Conservation (phyloP, 2,329 filamentous ascomycete species). For the Fusarium chaquense region DNA sequence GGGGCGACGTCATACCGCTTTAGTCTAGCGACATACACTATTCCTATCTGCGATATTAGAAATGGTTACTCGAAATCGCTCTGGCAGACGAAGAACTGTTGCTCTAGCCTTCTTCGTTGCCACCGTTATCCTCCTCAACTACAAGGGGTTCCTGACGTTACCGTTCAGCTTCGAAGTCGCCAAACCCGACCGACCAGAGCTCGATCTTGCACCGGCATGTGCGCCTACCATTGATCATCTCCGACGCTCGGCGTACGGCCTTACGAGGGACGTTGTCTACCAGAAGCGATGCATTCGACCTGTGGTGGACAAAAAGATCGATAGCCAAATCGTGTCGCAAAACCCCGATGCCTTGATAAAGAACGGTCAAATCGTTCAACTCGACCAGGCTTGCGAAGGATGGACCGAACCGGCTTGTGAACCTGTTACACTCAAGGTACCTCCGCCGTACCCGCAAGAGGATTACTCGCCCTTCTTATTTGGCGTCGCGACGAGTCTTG, state of each 20-base stretch:
- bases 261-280: conserved; percentile 59
- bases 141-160: conserved; percentile 30
- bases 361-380: conserved; percentile 48
- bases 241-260: conserved; percentile 46
- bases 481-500: conserved; percentile 66
- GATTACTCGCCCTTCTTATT: conserved; percentile 67
- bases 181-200: conserved; percentile 38
- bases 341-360: conserved; percentile 55
- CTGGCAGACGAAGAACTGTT: conserved; percentile 34
- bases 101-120: conserved; percentile 18
- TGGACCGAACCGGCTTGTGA: conserved; percentile 51
- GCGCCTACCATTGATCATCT: conserved; percentile 49
- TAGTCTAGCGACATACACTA: neutral
- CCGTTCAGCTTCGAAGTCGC: conserved; percentile 32
- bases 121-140: conserved; percentile 26
- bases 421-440: conserved; percentile 61
- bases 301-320: conserved; percentile 48
- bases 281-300: conserved; percentile 60
- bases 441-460: conserved; percentile 56
- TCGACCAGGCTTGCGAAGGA: conserved; percentile 46
- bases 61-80: conserved; percentile 35
- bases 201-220: conserved; percentile 43
- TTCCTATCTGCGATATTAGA: conserved; percentile 13
- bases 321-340: conserved; percentile 55
- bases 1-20: conserved; percentile 24